Conservation (phyloP, 495 filamentous ascomycete species). For the Aspergillus kassunensis region DNA sequence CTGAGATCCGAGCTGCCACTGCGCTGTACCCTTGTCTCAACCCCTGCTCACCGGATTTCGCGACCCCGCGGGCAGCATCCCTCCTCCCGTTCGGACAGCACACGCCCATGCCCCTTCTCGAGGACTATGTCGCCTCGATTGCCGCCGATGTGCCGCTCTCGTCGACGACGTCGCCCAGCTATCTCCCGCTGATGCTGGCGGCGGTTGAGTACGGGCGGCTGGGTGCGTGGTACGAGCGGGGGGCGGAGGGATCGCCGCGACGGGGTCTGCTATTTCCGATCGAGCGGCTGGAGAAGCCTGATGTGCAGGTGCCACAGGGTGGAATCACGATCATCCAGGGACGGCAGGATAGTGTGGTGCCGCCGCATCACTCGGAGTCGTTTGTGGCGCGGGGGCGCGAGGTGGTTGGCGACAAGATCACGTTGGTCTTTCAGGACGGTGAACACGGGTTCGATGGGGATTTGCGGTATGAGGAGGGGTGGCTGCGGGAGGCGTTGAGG, state of each 20-base stretch:
- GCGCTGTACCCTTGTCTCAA: neutral
- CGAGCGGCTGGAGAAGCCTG: neutral
- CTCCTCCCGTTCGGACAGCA: neutral
- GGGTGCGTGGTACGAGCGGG: neutral
- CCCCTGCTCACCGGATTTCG: neutral
- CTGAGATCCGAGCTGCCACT: neutral
- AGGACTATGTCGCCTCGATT: neutral
- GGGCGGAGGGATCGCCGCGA: neutral
- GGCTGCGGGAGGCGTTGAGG: slow-evolving; percentile 3
- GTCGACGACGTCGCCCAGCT: neutral
- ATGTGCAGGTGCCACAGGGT: neutral
- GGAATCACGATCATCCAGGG: slow-evolving; percentile 5
- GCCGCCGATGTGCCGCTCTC: neutral
- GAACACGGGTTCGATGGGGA: slow-evolving; percentile 6
- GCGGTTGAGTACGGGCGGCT: slow-evolving; percentile 1
- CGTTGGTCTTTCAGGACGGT: neutral
- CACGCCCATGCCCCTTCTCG: neutral
- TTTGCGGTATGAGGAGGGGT: slow-evolving; percentile 2
- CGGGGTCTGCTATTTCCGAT: neutral
- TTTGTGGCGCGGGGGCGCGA: neutral
- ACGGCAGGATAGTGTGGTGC: slow-evolving; percentile 1
- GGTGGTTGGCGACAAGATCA: neutral
- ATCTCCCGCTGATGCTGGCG: neutral
- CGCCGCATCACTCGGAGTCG: neutral
- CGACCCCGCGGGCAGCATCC: neutral